Evolutionary conservation across 768 basidiomycete genomes (phyloP).

Genomic region (Pleurotus giganteus): DNA sequence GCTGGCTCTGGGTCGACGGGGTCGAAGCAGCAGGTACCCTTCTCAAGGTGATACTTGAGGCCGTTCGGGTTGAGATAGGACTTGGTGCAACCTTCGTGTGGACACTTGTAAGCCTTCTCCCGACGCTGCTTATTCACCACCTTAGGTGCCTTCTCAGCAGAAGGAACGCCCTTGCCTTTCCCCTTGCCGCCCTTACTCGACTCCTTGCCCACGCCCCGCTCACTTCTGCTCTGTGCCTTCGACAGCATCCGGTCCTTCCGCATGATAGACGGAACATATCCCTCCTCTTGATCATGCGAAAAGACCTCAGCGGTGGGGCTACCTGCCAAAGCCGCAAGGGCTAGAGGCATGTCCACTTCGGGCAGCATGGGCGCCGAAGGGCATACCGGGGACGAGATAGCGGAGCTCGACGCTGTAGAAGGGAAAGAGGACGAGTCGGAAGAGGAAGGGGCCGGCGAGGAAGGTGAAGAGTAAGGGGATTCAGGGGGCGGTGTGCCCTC

Average conservation of each 20-base stretch:
- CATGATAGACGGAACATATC: constrained; percentile 7
- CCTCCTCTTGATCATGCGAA: constrained; percentile 1
- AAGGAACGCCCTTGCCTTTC: not conserved
- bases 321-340: not conserved
- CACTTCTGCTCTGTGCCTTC: constrained; percentile 3
- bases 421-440: not conserved
- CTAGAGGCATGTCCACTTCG: not conserved
- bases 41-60: constrained; percentile 65
- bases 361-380: constrained; percentile 3
- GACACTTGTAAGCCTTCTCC: constrained; percentile 49
- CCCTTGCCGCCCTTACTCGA: not conserved
- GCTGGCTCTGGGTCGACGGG: not conserved
- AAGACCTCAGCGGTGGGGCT: not conserved
- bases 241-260: not conserved
- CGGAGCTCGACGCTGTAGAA: not conserved
- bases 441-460: constrained; percentile 2
- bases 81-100: constrained; percentile 55
- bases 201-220: not conserved
- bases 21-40: constrained; percentile 58
- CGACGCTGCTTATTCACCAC: constrained; percentile 19
- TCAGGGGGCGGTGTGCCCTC: constrained; percentile 1
- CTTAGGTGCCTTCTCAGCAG: not conserved
- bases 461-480: constrained; percentile 4
- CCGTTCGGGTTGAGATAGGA: constrained; percentile 67
- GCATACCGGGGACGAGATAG: constrained; percentile 2